phyloP scores from a whole-genome alignment of 2,329 filamentous ascomycete genomes.

The Fusarium poae region DNA sequence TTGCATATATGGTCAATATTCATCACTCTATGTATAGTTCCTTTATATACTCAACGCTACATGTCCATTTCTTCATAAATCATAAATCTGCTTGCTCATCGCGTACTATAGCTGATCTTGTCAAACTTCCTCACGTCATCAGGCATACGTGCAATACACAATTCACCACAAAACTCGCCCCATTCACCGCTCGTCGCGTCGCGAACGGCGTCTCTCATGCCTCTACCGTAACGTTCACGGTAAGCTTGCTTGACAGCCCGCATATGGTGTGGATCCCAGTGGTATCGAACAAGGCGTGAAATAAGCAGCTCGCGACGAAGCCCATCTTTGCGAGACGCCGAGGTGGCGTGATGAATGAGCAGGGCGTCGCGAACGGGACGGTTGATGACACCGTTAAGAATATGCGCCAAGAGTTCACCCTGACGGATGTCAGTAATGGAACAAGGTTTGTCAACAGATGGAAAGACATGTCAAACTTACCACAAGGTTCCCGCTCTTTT shows the following conservation, averaged over 20 bases:
- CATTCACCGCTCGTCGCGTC: constrained; percentile 83
- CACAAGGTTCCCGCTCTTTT: constrained; percentile 91
- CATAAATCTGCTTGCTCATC: constrained; percentile 17
- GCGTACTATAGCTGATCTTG: constrained; percentile 49
- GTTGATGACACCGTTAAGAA: constrained; percentile 97
- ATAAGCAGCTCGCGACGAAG: constrained; percentile 89
- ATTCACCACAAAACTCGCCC: constrained; percentile 78
- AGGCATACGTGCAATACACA: constrained; percentile 74
- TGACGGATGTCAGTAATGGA: constrained; percentile 55
- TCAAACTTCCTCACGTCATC: constrained; percentile 69
- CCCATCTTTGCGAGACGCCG: constrained; percentile 75
- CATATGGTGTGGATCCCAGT: constrained; percentile 92
- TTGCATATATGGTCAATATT: constrained; percentile 19
- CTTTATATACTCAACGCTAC: constrained; percentile 8
- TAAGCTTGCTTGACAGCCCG: constrained; percentile 84
- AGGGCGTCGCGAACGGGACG: constrained; percentile 92
- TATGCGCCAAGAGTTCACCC: constrained; percentile 94
- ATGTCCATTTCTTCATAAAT: constrained; percentile 21
- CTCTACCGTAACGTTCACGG: constrained; percentile 78
- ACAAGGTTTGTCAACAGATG: neutral
- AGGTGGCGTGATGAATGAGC: constrained; percentile 90
- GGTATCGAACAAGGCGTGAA: constrained; percentile 85
- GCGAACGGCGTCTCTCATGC: constrained; percentile 82
- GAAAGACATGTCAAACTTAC: constrained; percentile 68
- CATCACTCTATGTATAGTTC: constrained; percentile 20